Evolutionary conservation across 257 asterid species (phyloP).

Genomic region (Striga asiatica): DNA sequence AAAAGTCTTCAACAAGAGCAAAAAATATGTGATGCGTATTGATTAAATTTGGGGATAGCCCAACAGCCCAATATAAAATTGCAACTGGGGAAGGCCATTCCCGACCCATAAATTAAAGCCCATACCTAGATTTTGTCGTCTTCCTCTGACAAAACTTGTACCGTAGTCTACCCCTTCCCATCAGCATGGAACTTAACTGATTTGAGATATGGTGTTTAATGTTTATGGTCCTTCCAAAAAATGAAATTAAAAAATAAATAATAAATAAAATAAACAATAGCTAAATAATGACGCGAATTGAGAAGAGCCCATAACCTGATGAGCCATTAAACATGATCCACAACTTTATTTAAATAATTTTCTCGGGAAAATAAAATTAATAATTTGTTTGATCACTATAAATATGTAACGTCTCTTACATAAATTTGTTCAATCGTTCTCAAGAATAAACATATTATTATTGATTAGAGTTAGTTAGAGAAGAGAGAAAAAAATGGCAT

Average conservation of each 20-base stretch:
- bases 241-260: conserved; percentile 3
- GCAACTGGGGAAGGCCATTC: conserved; percentile 23
- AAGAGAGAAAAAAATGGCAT: conserved; percentile 39
- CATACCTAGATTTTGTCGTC: conserved; percentile 23
- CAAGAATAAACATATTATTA: not conserved
- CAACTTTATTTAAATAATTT: not conserved
- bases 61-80: too few species aligned
- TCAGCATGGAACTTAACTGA: conserved; percentile 20
- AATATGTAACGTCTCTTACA: conserved; percentile 8
- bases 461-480: not conserved
- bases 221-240: not conserved
- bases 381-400: conserved; percentile 10
- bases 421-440: conserved; percentile 2
- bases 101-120: conserved; percentile 18
- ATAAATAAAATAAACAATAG: not conserved
- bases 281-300: too few species aligned
- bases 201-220: not conserved
- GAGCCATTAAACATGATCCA: conserved; percentile 1
- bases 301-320: conserved; percentile 10
- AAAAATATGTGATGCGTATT: too few species aligned
- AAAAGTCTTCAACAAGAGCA: too few species aligned
- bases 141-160: not conserved
- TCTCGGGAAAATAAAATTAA: conserved; percentile 39
- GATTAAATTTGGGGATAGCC: not conserved
- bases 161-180: conserved; percentile 5